Evolutionary conservation across 805 yeast species (phyloP).

Genomic region (Sugiyamaella boreocaroliniensis): DNA sequence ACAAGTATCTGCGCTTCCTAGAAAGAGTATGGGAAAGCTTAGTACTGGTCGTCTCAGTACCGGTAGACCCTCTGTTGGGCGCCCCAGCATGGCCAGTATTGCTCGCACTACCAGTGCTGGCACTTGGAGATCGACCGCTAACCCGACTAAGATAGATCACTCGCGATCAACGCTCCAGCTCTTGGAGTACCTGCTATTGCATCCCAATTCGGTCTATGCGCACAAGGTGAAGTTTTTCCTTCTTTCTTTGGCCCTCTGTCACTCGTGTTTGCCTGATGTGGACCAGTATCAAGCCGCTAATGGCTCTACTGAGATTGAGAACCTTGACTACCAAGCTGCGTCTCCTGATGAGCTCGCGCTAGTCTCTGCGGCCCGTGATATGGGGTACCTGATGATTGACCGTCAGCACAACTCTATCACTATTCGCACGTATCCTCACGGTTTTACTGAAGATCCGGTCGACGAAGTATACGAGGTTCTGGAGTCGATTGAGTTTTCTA

Average conservation of each 20-base stretch:
- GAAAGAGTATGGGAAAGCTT: constrained; percentile 14
- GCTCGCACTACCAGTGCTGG: constrained; percentile 15
- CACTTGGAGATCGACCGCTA: constrained; percentile 45
- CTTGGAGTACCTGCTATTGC: constrained; percentile 57
- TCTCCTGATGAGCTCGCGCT: constrained; percentile 96
- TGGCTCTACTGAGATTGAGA: constrained; percentile 37
- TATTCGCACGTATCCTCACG: constrained; percentile 75
- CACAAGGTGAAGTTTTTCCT: constrained; percentile 72
- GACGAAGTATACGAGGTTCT: constrained; percentile 67
- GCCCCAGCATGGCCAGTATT: constrained; percentile 50
- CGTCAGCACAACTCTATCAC: constrained; percentile 54
- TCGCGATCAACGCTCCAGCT: constrained; percentile 58
- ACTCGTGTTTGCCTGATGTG: constrained; percentile 68
- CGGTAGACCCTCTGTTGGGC: background rate
- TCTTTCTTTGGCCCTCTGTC: constrained; percentile 78
- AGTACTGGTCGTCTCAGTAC: constrained; percentile 3
- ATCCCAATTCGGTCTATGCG: constrained; percentile 67
- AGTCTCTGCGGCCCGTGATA: constrained; percentile 88
- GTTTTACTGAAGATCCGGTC: constrained; percentile 58
- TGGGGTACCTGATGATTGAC: constrained; percentile 81
- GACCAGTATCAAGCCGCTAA: constrained; percentile 22
- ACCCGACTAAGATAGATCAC: constrained; percentile 37
- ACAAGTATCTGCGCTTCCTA: constrained; percentile 23
- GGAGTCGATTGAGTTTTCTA: constrained; percentile 78
- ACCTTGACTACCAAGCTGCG: constrained; percentile 79